Percentiles rank a stretch among this genome's conserved stretches.
phyloP scores from a whole-genome alignment of 768 basidiomycete genomes.

The Naganishia randhawae region DNA sequence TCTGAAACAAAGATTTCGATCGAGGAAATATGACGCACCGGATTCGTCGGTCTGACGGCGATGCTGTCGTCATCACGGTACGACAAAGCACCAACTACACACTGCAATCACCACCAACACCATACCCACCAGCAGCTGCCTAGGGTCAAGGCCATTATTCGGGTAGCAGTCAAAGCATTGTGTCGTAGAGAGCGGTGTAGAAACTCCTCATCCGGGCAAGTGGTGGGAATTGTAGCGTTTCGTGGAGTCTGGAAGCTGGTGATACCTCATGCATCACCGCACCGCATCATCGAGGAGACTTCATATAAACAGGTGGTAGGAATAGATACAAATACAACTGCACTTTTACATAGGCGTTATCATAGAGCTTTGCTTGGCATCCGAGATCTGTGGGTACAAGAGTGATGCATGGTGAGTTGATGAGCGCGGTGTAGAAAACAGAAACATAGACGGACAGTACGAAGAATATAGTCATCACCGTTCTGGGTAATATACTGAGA shows the following conservation, averaged over 20 bases:
- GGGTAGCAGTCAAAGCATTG: too few relatives aligned
- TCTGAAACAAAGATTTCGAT: constrained; percentile 2
- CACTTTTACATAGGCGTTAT: constrained; percentile 42
- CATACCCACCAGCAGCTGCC: too few relatives aligned
- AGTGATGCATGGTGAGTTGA: not conserved
- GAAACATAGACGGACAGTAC: constrained; percentile 35
- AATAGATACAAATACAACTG: not conserved
- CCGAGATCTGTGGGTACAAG: constrained; percentile 34
- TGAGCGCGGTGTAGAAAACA: not conserved
- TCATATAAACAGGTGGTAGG: too few relatives aligned
- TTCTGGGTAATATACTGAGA: constrained; percentile 48
- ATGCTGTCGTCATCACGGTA: not conserved
- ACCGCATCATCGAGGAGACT: too few relatives aligned
- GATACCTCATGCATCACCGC: too few relatives aligned
- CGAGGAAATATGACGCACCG: constrained; percentile 12
- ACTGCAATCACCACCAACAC: too few relatives aligned
- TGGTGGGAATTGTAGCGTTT: too few relatives aligned
- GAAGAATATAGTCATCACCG: constrained; percentile 52
- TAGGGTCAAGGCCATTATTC: too few relatives aligned
- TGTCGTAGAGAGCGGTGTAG: too few relatives aligned
- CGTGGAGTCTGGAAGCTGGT: too few relatives aligned
- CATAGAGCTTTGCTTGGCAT: constrained; percentile 46
- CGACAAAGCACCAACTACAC: too few relatives aligned
- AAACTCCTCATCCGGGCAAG: too few relatives aligned
- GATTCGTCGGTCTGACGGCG: not conserved